Base-by-base conservation (phyloP, 176 grass and related monocot genomes). In the Poa annua region DNA sequence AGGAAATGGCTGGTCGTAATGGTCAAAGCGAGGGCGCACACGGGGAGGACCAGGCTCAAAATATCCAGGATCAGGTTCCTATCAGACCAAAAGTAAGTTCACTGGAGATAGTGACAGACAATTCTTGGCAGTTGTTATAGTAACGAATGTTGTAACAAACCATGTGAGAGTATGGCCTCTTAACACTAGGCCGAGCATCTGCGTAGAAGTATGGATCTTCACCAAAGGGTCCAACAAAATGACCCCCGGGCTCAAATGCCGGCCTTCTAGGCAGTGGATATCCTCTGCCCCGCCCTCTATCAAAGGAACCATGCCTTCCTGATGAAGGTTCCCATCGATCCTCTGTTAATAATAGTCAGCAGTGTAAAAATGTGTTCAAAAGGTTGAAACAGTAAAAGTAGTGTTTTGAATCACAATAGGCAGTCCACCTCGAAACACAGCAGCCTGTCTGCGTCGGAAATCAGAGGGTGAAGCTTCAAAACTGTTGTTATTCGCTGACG, bases 31-130 rank as follows among this genome's bases (percentile, higher is more conserved):
- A 57, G 88, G 88, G 26, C 73, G 88, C 61, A 86, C 20, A 51
- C 66, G 76, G 17, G 65, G 75, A 64, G 73, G 75, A 54, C 51
- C 77, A 78, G 54, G 63, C 71, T 86, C 72, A 75, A 86, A 82
- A 16, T 86, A 90, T 36, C 83, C 83, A 83, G 79, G 70, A 49
- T 71, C 88, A 72, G 85, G 83, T 9, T 90, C 88, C 88, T 90
- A 59, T 60, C 61, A 66, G 25, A 66, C 4, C 79, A 74, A 67
- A 44, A 7, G 24, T 8, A 77, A 85, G 48, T 67, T 70, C 84
- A 72, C 14, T 35, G 24, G 10, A 85, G 16, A 53, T 11, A 66
- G 22, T 54, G 54, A 59, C 26, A 48, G 47, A 80, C 3, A 79
- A 35, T 29, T 13, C 13, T 55, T 52, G 4, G 42, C 8, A 56